Conservation (phyloP, 2,329 filamentous ascomycete species). For the Xylariaceae sp. region DNA sequence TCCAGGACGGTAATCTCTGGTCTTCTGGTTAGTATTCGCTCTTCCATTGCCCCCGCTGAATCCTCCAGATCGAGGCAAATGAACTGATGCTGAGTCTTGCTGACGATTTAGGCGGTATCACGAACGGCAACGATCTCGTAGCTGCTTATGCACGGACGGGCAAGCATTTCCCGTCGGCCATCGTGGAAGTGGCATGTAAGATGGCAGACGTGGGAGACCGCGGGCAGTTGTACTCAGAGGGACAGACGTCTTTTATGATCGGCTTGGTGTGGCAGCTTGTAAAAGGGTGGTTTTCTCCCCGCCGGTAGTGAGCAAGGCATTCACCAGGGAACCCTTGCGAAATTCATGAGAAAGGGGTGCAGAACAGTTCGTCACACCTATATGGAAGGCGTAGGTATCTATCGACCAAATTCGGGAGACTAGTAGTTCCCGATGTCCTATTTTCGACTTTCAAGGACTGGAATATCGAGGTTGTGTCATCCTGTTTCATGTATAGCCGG, state of each 20-base stretch:
- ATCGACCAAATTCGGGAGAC: too few relatives aligned
- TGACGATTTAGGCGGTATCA: slow-evolving; percentile 9
- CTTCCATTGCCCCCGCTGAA: too few relatives aligned
- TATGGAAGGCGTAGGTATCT: too few relatives aligned
- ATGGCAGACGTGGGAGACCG: slow-evolving; percentile 17
- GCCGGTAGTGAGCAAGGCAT: neutral
- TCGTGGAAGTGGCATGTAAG: slow-evolving; percentile 12
- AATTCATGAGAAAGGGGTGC: too few relatives aligned
- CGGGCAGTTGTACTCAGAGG: slow-evolving; percentile 5
- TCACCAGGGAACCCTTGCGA: too few relatives aligned
- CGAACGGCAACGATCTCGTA: slow-evolving; percentile 15
- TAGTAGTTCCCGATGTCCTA: too few relatives aligned
- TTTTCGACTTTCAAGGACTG: too few relatives aligned
- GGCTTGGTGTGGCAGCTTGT: slow-evolving; percentile 7
- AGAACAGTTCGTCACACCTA: too few relatives aligned
- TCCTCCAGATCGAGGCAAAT: too few relatives aligned
- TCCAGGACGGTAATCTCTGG: slow-evolving; percentile 15
- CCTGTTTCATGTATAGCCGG: too few relatives aligned
- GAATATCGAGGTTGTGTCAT: too few relatives aligned
- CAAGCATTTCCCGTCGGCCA: slow-evolving; percentile 12
- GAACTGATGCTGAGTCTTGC: too few relatives aligned
- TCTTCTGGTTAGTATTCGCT: slow-evolving; percentile 7
- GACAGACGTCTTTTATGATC: slow-evolving; percentile 6
- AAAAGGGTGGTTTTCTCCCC: slow-evolving; percentile 8
- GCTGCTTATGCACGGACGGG: slow-evolving; percentile 9